phyloP scores from a whole-genome alignment of 2,329 filamentous ascomycete species.

The Neofusicoccum sp. region DNA sequence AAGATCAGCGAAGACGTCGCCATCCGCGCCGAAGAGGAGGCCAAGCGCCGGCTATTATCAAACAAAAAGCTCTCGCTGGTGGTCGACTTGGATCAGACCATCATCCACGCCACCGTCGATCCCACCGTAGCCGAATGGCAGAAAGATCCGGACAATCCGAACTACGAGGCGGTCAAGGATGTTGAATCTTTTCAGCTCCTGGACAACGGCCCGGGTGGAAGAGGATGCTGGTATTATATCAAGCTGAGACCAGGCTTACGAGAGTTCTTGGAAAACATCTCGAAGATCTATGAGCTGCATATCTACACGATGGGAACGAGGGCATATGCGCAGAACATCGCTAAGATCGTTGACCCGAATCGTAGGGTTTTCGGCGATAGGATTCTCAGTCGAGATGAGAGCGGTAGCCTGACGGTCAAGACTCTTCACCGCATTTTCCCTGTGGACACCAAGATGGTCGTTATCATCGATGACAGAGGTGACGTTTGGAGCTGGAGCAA shows the following conservation, averaged over 20 bases:
- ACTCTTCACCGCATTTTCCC: conserved; percentile 88
- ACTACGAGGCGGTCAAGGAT: conserved; percentile 85
- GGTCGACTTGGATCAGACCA: conserved; percentile 95
- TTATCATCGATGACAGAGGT: conserved; percentile 95
- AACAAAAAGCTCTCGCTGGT: conserved; percentile 86
- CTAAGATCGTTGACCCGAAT: conserved; percentile 87
- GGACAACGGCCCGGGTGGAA: conserved; percentile 68
- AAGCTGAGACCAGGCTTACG: conserved; percentile 87
- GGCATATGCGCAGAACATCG: conserved; percentile 91
- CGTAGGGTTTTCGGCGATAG: conserved; percentile 88
- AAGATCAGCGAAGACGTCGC: conserved; percentile 83
- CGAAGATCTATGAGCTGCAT: conserved; percentile 86
- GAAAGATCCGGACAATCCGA: conserved; percentile 81
- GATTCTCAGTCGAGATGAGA: conserved; percentile 95
- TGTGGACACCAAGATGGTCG: conserved; percentile 97
- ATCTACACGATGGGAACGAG: conserved; percentile 99
- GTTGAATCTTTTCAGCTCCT: conserved; percentile 84
- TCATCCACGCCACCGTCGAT: conserved; percentile 97
- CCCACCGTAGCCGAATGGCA: conserved; percentile 97
- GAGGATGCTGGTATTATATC: conserved; percentile 94
- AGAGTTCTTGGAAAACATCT: conserved; percentile 74
- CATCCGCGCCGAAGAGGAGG: conserved; percentile 75
- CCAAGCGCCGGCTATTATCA: conserved; percentile 77
- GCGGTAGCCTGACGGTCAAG: conserved; percentile 88
- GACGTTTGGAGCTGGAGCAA: conserved; percentile 95